These are phyloP conservation scores for Lactifluus pinguis DNA, from an alignment of 768 basidiomycete genomes.

Conservation along the genomic window DNA sequence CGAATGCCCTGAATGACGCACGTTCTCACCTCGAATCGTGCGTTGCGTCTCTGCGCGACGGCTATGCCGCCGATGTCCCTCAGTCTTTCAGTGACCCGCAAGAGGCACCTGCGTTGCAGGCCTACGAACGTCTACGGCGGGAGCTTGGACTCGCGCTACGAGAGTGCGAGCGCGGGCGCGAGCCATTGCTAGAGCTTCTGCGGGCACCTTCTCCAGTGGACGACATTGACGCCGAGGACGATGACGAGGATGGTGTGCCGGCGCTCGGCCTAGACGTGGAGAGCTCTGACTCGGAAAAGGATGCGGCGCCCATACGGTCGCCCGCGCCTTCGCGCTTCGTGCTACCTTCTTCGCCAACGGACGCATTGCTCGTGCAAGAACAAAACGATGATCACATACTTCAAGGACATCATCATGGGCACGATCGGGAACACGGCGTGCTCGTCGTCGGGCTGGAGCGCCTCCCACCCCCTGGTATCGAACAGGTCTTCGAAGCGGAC, in stretches of 20 bases:
- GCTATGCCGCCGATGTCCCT: background rate
- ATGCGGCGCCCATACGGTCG: constrained; percentile 24
- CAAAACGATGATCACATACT: background rate
- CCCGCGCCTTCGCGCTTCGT: background rate
- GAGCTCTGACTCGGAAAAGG: constrained; percentile 45
- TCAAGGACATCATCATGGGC: constrained; percentile 31
- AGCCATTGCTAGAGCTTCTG: constrained; percentile 49
- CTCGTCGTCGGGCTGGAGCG: constrained; percentile 41
- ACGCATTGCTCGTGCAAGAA: constrained; percentile 25
- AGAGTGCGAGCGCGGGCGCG: constrained; percentile 76
- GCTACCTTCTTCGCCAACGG: constrained; percentile 12
- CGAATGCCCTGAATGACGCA: constrained; percentile 61
- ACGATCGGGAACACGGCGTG: constrained; percentile 48
- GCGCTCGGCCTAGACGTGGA: constrained; percentile 39
- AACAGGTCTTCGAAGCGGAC: constrained; percentile 80
- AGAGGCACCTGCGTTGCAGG: constrained; percentile 42
- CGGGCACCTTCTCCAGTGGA: constrained; percentile 38
- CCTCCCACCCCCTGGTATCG: constrained; percentile 57
- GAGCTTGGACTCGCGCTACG: constrained; percentile 71
- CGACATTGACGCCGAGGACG: constrained; percentile 34
- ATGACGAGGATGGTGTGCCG: constrained; percentile 44
- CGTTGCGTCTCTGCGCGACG: constrained; percentile 44
- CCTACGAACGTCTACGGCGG: constrained; percentile 66
- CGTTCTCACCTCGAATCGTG: constrained; percentile 57
- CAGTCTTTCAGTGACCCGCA: background rate